Evolutionary conservation across 495 filamentous ascomycete genomes (phyloP), one percentile per base, ranked within the genome.

Genomic region (Penicillium mononematosum): DNA sequence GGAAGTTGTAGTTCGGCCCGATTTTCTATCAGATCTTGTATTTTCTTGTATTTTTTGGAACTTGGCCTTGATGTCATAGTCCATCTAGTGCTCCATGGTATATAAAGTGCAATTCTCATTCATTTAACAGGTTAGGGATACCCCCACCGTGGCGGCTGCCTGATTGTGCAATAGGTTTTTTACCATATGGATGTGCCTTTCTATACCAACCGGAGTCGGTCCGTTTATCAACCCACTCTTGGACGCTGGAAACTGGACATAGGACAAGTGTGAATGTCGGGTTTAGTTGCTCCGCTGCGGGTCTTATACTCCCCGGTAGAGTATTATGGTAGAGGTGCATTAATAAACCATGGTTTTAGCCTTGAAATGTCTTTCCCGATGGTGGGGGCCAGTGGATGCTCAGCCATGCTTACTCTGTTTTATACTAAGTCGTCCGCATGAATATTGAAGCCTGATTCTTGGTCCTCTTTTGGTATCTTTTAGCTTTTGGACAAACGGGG

Each of bases 1-100:
- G 45, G 8, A 46, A 27, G 32, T n/a, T 50, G 20, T 50, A 41
- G 31, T 50, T 60, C 58, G 55, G 62, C 55, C 59, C 61, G 56
- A 64, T 52, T 62, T 27, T 50, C 56, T 55, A 59, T 64, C 51
- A 59, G 24, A 25, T 25, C 5, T 25, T 25, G 4, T 25, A 25
- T 25, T 25, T 25, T 25, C 4, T 25, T 25, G 3, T 25, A 5
- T 44, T 49, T 16, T 38, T 17, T 29, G 22, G 2, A 2, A 4
- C 53, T 20, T 56, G 45, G 45, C 22, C 49, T 55, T 55, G 52
- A 57, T 59, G 55, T 53, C 55, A 55, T 57, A 9, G 27, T 43
- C 16, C 38, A 56, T 41, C 44, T 46, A 29, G 5, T 24, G 11
- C 10, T 10, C 29, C 11, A 2, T 50, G 45, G 25, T n/a, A 6